Evolutionary conservation across 768 basidiomycete species (phyloP).

Genomic region (Tylopilus sp.): DNA sequence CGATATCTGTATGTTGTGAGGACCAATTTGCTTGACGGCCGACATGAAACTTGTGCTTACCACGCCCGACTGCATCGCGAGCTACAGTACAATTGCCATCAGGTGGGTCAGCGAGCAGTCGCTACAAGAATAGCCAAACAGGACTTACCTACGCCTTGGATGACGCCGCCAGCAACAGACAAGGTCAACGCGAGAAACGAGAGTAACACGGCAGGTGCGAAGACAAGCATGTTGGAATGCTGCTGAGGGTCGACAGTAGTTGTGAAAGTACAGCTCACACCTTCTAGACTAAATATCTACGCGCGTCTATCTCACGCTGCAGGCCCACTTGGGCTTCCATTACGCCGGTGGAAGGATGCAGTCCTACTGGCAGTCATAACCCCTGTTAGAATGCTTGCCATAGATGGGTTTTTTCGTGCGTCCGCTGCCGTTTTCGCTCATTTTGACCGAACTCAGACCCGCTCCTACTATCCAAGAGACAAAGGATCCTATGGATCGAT

Average conservation of each 20-base stretch:
- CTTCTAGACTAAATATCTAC: slow-evolving; percentile 11
- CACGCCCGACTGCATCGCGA: neutral
- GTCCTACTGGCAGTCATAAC: neutral
- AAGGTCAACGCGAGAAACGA: slow-evolving; percentile 11
- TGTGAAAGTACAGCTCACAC: neutral
- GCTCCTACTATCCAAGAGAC: neutral
- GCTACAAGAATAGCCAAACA: neutral
- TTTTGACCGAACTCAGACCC: neutral
- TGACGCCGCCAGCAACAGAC: slow-evolving; percentile 2
- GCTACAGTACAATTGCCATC: neutral
- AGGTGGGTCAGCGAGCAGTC: neutral
- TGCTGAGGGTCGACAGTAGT: neutral
- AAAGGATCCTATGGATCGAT: neutral
- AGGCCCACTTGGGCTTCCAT: neutral
- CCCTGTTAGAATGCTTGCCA: neutral
- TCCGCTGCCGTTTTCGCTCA: neutral
- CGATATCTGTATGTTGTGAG: neutral
- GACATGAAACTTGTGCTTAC: neutral
- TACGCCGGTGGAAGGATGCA: neutral
- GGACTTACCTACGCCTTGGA: slow-evolving; percentile 9
- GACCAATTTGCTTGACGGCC: neutral
- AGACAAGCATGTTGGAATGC: slow-evolving; percentile 9
- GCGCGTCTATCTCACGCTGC: neutral
- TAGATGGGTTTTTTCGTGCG: neutral
- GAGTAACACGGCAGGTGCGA: slow-evolving; percentile 8